Evolutionary conservation across 2,329 filamentous ascomycete species (phyloP), one percentile per base, ranked within the genome.

Genomic region (Fusarium xyrophilum): DNA sequence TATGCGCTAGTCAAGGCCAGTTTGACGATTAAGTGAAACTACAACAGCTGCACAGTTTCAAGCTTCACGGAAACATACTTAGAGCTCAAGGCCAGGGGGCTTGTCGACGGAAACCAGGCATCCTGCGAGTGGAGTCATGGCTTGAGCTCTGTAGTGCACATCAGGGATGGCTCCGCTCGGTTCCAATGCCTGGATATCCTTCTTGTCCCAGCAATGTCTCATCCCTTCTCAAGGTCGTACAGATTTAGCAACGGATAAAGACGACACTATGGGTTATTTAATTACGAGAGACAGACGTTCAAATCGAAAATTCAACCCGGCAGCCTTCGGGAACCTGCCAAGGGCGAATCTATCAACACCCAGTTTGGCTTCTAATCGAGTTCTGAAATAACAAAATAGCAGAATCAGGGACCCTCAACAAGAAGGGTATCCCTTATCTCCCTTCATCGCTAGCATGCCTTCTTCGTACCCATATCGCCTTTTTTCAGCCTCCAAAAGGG

Each of bases 1-100:
- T 54, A 39, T 63, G 46, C 55, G 52, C 62, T 66, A 66, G 39
- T 42, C 35, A 65, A 47, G 39, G 47, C 46, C 30, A 53, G 27
- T 30, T 52, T 56, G 32, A 50, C 36, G 36, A 51, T 59, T 35
- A 27, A 42, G 36, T 46, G 42, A 65, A 61, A 51, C 42, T 30
- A 35, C 35, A 56, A 47, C 32, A 57, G 23, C 23, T 50, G 30
- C 58, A 30, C 39, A 52, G 25, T 63, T 43, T 63, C 28, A 40
- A 55, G 28, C 25, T 42, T 28, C 30, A 53, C 33, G 33, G 32
- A 51, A 53, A 43, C 36, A 51, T 15, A 39, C 44, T 30, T 30
- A 19, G 40, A 32, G 15, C 36, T 43, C 35, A 36, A 39, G 13
- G n/a, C 23, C 11, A n/a, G 28, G 38, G 38, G 21, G 17, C 27